Base-by-base conservation (phyloP, 2,329 filamentous ascomycete species). In the Talaromyces sp. region DNA sequence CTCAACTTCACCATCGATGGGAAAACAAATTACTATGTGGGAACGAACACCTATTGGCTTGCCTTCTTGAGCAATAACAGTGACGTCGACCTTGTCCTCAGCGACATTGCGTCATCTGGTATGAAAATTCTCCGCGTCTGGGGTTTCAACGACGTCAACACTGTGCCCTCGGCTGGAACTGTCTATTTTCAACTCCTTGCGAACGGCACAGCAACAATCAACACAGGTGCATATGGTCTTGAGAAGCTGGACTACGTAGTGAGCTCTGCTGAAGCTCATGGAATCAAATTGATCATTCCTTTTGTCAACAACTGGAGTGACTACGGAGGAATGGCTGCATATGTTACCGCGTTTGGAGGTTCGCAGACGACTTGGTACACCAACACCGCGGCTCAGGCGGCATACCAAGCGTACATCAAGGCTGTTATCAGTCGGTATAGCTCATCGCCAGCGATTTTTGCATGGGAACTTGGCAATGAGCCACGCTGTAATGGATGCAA, bases 391-490 rank as follows among this genome's bases (percentile, higher is more conserved):
- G 82, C 82, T 8, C 85, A 88, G 74, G 70, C 78, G 0, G 83
- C 87, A 64, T 90, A 90, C 73, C 85, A 85, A 69, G 80, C 78
- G 57, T 91, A 90, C 72, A 82, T 90, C 71, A 78, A 83, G 58
- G 78, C 80, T 0, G 81, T 90, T 7, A 82, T 90, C 2, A 83
- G 76, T 22, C 80, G 88, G 11, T 90, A 89, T 76, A 83, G 79
- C 54, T 77, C 81, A 67, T 88, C 85, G 0, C 76, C 84, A 0
- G 83, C 88, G 0, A 82, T 90, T 56, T 85, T 90, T 68, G 86
- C 87, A 0, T 90, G 88, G 88, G 88, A 90, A 70, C 78, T 90
- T 1, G 85, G 81, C 64, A 90, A 90, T 68, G 88, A 90, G 75
- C 85, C 87, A 16, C 81, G 88, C 66, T 90, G 87, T 77, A 79